These are phyloP conservation scores for Vitis amurensis DNA, from an alignment of 164 flowering plant genomes.

Conservation along the genomic window DNA sequence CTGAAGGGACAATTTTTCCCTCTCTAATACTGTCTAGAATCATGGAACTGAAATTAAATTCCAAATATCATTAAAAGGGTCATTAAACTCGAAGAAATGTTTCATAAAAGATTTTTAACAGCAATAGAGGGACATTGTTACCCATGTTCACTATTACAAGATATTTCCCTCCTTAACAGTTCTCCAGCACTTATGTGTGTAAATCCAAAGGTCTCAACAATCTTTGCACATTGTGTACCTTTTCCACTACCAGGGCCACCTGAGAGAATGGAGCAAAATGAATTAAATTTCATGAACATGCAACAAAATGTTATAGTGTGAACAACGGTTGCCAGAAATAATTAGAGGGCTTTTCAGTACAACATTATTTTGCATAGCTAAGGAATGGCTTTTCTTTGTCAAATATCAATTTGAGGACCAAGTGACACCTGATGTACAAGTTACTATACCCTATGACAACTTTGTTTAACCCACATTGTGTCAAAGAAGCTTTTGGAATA, in stretches of 20 bases:
- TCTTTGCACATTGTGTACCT: slow-evolving; percentile 83
- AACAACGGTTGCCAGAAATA: too few relatives aligned
- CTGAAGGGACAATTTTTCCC: slow-evolving; percentile 92
- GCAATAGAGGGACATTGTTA: slow-evolving; percentile 17
- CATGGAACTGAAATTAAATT: slow-evolving; percentile 52
- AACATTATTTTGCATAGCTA: too few relatives aligned
- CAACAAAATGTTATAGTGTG: background rate
- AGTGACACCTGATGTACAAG: too few relatives aligned
- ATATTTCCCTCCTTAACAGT: slow-evolving; percentile 69
- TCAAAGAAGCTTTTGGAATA: too few relatives aligned
- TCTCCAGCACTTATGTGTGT: slow-evolving; percentile 94
- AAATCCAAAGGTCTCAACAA: slow-evolving; percentile 73
- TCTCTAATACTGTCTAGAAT: slow-evolving; percentile 73
- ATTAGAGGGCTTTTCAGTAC: too few relatives aligned
- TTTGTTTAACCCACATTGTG: too few relatives aligned
- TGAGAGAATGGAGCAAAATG: slow-evolving; percentile 23
- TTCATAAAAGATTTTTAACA: slow-evolving; percentile 5
- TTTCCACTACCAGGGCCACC: slow-evolving; percentile 99
- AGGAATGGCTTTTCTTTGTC: too few relatives aligned
- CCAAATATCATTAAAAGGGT: slow-evolving; percentile 6
- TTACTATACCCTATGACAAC: too few relatives aligned
- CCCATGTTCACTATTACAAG: slow-evolving; percentile 70
- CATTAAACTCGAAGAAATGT: background rate
- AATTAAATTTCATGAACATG: background rate
- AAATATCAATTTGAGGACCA: too few relatives aligned